A percentile compares a stretch with the other conserved stretches of the same genome.
Evolutionary conservation across 2,329 filamentous ascomycete species (phyloP).

Genomic region (Hymenoscyphus scutula): DNA sequence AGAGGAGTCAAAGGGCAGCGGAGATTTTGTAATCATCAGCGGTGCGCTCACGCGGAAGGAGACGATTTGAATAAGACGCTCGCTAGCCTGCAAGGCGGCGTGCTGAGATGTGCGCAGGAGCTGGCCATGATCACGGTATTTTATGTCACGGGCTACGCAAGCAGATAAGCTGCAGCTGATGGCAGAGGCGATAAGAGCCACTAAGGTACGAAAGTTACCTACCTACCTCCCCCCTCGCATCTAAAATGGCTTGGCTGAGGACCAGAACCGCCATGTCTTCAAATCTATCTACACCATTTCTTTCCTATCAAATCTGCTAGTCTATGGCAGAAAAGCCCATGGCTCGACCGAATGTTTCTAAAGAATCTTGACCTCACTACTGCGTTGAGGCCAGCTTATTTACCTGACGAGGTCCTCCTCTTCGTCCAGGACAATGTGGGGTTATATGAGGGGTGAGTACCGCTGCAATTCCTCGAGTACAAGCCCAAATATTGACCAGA

Average conservation of each 20-base stretch:
- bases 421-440: constrained; percentile 98
- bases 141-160: neutral
- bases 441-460: constrained; percentile 87
- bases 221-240: no score
- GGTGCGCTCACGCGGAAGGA: neutral
- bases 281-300: neutral
- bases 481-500: neutral
- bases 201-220: no score
- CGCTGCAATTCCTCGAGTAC: neutral
- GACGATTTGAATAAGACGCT: neutral
- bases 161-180: neutral
- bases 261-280: neutral
- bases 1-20: neutral
- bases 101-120: neutral
- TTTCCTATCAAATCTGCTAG: neutral
- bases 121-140: neutral
- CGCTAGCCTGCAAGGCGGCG: neutral
- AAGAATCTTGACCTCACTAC: constrained; percentile 94
- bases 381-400: constrained; percentile 86
- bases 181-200: neutral
- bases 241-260: neutral
- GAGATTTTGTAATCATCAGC: neutral
- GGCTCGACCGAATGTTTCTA: constrained; percentile 86
- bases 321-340: constrained; percentile 18
- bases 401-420: constrained; percentile 89